These are phyloP conservation scores for Melaleuca alternifolia DNA, from an alignment of 345 rosid species.

Conservation along the genomic window DNA sequence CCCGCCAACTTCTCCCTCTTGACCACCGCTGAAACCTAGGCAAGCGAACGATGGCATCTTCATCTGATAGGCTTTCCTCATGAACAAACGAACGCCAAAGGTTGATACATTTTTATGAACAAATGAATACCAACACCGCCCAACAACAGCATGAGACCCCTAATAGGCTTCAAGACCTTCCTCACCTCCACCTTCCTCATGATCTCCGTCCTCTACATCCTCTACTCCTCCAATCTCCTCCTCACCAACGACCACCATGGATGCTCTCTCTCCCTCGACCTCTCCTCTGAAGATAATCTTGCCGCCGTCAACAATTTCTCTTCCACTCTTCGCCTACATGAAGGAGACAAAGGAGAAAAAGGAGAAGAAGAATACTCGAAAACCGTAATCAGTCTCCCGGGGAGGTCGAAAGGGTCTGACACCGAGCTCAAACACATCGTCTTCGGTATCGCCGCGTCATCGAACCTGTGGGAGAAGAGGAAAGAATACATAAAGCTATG, in stretches of 20 bases:
- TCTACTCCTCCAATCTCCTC: slow-evolving; percentile 41
- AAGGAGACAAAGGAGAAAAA: not conserved
- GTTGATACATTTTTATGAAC: not conserved
- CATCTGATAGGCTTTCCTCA: not conserved
- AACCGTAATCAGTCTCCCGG: not conserved
- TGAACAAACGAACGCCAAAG: not conserved
- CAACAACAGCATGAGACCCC: slow-evolving; percentile 16
- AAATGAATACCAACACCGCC: slow-evolving; percentile 1
- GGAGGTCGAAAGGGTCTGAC: slow-evolving; percentile 4
- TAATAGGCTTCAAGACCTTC: slow-evolving; percentile 12
- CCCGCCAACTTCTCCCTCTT: slow-evolving; percentile 1
- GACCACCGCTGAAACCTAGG: not conserved
- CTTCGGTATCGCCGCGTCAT: slow-evolving; percentile 69
- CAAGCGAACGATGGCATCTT: not conserved
- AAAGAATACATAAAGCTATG: slow-evolving; percentile 74
- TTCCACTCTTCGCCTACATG: not conserved
- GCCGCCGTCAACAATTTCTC: slow-evolving; percentile 14
- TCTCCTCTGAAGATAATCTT: slow-evolving; percentile 12
- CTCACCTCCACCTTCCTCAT: slow-evolving; percentile 39
- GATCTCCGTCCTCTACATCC: slow-evolving; percentile 29
- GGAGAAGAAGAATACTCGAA: not conserved
- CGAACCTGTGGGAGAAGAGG: slow-evolving; percentile 56
- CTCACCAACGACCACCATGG: slow-evolving; percentile 8
- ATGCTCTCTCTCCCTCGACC: slow-evolving; percentile 9
- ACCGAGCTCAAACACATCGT: slow-evolving; percentile 57